Evolutionary conservation across 331 rosid genomes (phyloP).

Genomic region (Quercus tomentella): DNA sequence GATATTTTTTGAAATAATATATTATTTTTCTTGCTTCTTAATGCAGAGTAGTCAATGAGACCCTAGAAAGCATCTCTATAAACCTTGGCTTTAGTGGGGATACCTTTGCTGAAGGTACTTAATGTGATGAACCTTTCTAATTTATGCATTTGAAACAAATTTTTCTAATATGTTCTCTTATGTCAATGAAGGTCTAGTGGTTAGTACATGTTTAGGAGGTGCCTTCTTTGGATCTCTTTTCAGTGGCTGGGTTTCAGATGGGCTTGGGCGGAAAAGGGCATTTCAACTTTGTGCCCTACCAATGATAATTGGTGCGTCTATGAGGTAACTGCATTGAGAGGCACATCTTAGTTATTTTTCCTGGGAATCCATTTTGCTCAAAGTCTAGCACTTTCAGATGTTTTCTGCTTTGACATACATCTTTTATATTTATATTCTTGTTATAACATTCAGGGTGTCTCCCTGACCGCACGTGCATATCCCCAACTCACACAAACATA

Average conservation of each 20-base stretch:
- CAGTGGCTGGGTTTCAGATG: slow-evolving; percentile 81
- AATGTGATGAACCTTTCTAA: not conserved
- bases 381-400: slow-evolving; percentile 12
- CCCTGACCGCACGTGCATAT: too few relatives aligned
- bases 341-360: not conserved
- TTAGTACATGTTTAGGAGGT: slow-evolving; percentile 81
- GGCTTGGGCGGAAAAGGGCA: slow-evolving; percentile 83
- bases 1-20: slow-evolving; percentile 1
- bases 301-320: slow-evolving; percentile 74
- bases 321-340: slow-evolving; percentile 49
- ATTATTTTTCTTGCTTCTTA: slow-evolving; percentile 22
- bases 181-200: slow-evolving; percentile 75
- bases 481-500: too few relatives aligned
- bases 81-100: slow-evolving; percentile 75
- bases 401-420: not conserved
- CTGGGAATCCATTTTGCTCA: not conserved
- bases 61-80: slow-evolving; percentile 76
- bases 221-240: slow-evolving; percentile 78
- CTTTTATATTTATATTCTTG: too few relatives aligned
- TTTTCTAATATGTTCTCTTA: slow-evolving; percentile 7
- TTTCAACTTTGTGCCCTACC: slow-evolving; percentile 86
- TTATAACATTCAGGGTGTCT: too few relatives aligned
- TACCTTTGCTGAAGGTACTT: slow-evolving; percentile 76
- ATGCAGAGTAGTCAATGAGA: slow-evolving; percentile 85
- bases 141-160: not conserved